These are phyloP conservation scores for Boletus subparvulus DNA, from an alignment of 768 basidiomycete genomes.

Conservation along the genomic window DNA sequence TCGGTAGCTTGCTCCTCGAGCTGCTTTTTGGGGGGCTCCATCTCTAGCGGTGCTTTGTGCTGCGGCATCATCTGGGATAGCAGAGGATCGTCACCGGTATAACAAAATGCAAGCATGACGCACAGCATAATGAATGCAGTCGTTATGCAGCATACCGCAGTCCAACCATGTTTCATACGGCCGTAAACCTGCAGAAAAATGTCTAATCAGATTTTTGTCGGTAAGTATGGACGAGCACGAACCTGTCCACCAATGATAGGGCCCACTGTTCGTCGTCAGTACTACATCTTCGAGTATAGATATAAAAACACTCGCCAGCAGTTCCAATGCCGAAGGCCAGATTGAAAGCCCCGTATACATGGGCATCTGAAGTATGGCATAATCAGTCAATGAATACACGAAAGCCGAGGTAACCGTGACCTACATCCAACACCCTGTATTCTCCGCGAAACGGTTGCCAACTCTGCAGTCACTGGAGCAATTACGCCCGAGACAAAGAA, in stretches of 20 bases:
- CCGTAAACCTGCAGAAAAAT: constrained; percentile 53
- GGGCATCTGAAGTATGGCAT: constrained; percentile 49
- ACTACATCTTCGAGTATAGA: background rate
- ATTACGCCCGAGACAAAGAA: constrained; percentile 61
- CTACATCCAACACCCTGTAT: constrained; percentile 69
- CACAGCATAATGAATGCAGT: constrained; percentile 42
- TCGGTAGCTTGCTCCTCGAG: background rate
- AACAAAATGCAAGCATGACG: constrained; percentile 42
- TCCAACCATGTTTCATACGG: constrained; percentile 57
- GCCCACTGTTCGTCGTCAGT: constrained; percentile 47
- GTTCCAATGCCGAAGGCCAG: constrained; percentile 67
- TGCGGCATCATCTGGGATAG: constrained; percentile 28
- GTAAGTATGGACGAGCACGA: constrained; percentile 9
- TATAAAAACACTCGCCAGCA: constrained; percentile 41
- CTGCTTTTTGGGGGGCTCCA: constrained; percentile 4
- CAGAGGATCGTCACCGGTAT: constrained; percentile 50
- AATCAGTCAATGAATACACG: background rate
- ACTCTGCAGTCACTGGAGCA: constrained; percentile 63
- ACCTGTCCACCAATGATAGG: constrained; percentile 72
- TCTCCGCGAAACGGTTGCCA: constrained; percentile 56
- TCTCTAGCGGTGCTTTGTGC: constrained; percentile 11
- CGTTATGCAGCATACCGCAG: constrained; percentile 51
- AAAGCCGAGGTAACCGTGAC: constrained; percentile 33
- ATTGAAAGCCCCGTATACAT: constrained; percentile 75
- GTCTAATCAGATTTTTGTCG: background rate